phyloP scores from a whole-genome alignment of 2,329 filamentous ascomycete species.

The Exophiala sideris region DNA sequence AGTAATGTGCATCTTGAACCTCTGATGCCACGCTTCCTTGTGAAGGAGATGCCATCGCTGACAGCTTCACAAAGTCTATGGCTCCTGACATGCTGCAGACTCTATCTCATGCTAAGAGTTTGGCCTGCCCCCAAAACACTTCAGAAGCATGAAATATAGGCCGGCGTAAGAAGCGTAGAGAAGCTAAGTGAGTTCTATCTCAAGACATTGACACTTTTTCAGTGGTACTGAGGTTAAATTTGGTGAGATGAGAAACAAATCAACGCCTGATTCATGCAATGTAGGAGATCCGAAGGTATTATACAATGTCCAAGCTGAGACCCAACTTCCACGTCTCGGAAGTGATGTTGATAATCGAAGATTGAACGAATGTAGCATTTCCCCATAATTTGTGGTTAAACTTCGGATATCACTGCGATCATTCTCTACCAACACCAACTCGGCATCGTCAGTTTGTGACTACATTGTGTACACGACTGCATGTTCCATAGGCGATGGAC shows the following conservation, averaged over 20 bases:
- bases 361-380: no score
- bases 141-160: no score
- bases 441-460: not conserved
- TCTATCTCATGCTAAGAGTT: not conserved
- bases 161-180: not conserved
- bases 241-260: no score
- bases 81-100: constrained; percentile 2
- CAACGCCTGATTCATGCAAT: no score
- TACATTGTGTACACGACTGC: not conserved
- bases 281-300: no score
- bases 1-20: constrained; percentile 64
- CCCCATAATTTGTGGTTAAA: not conserved
- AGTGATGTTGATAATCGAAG: no score
- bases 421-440: not conserved
- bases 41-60: constrained; percentile 7
- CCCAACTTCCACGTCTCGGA: no score
- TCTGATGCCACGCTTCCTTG: constrained; percentile 4
- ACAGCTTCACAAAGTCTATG: constrained; percentile 6
- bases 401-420: not conserved
- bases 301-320: no score
- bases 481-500: constrained; percentile 33
- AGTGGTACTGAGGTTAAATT: no score
- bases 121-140: no score
- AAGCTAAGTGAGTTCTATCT: no score
- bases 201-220: no score